phyloP scores from a whole-genome alignment of 495 filamentous ascomycete species.

The Hypoxylon trugodes region DNA sequence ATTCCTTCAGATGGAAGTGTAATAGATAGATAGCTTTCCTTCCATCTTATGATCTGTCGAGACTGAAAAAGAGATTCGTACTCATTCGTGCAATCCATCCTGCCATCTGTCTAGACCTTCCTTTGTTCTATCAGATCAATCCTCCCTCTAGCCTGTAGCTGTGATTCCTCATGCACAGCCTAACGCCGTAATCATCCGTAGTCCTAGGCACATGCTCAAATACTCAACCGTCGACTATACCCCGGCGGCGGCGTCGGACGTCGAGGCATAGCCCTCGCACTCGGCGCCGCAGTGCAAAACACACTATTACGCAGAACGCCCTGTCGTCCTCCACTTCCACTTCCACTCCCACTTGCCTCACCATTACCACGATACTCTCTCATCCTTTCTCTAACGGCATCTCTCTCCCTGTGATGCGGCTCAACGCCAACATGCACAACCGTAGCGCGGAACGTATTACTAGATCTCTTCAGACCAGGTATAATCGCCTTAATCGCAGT shows the following conservation, averaged over 20 bases:
- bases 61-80: neutral
- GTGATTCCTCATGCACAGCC: neutral
- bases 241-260: slow-evolving; percentile 26
- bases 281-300: neutral
- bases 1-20: neutral
- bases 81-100: neutral
- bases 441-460: slow-evolving; percentile 19
- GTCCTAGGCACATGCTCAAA: too few relatives aligned
- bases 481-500: slow-evolving; percentile 36
- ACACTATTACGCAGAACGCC: neutral
- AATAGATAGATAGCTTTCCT: slow-evolving; percentile 2
- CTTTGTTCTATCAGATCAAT: slow-evolving; percentile 8
- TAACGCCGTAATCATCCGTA: neutral
- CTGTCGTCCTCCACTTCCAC: too few relatives aligned
- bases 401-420: neutral
- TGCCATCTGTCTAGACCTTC: neutral
- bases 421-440: slow-evolving; percentile 22
- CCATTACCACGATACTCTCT: too few relatives aligned
- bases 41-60: neutral
- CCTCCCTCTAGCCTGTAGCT: slow-evolving; percentile 1
- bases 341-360: too few relatives aligned
- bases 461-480: slow-evolving; percentile 24
- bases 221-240: slow-evolving; percentile 29
- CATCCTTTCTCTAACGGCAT: too few relatives aligned
- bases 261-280: slow-evolving; percentile 5